Base-by-base conservation (phyloP, 306 rosid genomes). In the Carpinus fangiana region DNA sequence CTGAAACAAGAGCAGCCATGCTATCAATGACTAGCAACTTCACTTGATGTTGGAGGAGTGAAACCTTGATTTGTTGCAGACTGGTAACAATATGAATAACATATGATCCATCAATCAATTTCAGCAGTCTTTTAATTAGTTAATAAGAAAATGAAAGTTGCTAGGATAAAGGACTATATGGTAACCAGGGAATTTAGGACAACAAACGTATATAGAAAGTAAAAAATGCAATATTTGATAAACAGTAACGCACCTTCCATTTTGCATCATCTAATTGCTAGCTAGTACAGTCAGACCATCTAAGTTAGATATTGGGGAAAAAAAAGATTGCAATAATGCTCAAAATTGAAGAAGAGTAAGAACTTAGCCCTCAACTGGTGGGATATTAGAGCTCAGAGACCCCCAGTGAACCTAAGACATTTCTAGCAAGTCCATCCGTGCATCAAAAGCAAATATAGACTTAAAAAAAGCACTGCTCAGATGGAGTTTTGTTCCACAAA, bases 11-110 rank as follows among this genome's bases (percentile, higher is more conserved):
- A 76, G 98, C 92, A 84, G 97, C 90, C 94, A 94, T 90, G 86
- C 98, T 92, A 80, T 94, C 98, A 81, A 94, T 87, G 76, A 94
- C 82, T 73, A 94, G 87, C 85, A 94, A 83, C 85, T 94, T 94
- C 83, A 92, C 97, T 78, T 90, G 90, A 64, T 87, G 89, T 80
- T 88, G 91, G 79, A 89, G 88, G 77, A 90, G 88, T 80, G 93
- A 90, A 50, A 84, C 86, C 85, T 90, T 88, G 89, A 90, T 88
- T 80, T 90, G 91, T 59, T 92, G 90, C 89, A 94, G 87, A 85
- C 97, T 94, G 88, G 82, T 48, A 79, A 64, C 36, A 54, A 60
- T 72, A 51, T 64, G 82, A 54, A 57, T 65, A 85, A 77, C 48
- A 81, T 31, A 66, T n/a, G 59, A 56, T 71, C 72, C 76, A 73